A percentile compares a stretch with the other conserved stretches of the same genome.
Conservation (phyloP, 495 filamentous ascomycete species). For the Rostrohypoxylon terebratum region DNA sequence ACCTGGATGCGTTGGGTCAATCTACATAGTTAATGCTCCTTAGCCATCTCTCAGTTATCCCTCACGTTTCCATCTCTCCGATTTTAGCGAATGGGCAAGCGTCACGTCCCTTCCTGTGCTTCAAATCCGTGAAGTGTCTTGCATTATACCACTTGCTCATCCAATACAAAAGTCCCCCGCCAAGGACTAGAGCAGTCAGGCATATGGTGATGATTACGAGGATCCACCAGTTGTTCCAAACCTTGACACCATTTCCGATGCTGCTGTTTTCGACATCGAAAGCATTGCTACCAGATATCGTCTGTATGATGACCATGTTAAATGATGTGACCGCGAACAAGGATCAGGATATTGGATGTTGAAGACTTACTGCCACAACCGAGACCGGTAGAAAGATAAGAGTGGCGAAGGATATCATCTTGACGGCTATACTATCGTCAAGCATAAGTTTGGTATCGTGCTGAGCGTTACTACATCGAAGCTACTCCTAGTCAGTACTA, state of each 20-base stretch:
- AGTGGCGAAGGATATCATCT: slow-evolving; percentile 9
- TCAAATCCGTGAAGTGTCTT: neutral
- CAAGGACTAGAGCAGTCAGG: slow-evolving; percentile 3
- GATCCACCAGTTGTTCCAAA: slow-evolving; percentile 27
- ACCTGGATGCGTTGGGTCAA: too few species aligned
- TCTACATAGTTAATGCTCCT: neutral
- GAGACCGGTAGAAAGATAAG: slow-evolving; percentile 18
- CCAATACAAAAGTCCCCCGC: neutral
- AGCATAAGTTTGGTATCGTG: neutral
- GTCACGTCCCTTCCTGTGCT: neutral
- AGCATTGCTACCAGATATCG: slow-evolving; percentile 28
- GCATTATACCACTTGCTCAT: neutral
- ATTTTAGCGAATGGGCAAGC: neutral
- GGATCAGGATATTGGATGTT: neutral
- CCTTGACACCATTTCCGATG: slow-evolving; percentile 12
- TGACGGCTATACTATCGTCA: slow-evolving; percentile 20
- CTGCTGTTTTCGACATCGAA: neutral
- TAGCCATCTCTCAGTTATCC: neutral
- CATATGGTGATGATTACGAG: neutral
- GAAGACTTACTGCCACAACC: slow-evolving; percentile 22
- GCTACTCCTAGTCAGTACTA: slow-evolving; percentile 8
- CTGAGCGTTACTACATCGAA: neutral
- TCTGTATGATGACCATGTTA: slow-evolving; percentile 10
- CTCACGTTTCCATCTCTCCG: neutral
- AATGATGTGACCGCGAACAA: neutral